Evolutionary conservation across 169 alveolate species (phyloP).

Genomic region (Eimeria maxima): DNA sequence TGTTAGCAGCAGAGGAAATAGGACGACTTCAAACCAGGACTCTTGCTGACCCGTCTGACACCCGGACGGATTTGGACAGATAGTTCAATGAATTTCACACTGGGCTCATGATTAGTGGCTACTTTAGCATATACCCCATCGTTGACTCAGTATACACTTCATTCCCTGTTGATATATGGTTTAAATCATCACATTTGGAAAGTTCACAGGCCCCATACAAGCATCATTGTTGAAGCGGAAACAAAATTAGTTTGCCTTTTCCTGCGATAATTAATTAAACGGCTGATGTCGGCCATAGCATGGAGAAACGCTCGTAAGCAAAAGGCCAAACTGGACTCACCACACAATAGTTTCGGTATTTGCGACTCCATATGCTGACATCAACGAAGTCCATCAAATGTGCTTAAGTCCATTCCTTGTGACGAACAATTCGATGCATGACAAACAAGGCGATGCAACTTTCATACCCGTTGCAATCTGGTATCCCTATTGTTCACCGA

Average conservation of each 20-base stretch:
- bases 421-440: background rate
- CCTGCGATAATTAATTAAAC: too few species aligned
- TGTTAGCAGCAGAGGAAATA: background rate
- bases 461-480: background rate
- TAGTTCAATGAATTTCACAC: background rate
- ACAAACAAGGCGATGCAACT: background rate
- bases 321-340: background rate
- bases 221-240: background rate
- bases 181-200: background rate
- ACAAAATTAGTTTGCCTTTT: too few species aligned
- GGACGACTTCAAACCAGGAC: background rate
- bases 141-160: background rate
- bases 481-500: background rate
- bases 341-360: background rate
- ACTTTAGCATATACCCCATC: background rate
- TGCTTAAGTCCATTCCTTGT: background rate
- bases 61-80: background rate
- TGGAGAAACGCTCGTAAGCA: too few species aligned
- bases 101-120: background rate
- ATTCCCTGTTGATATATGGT: background rate
- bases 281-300: too few species aligned
- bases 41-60: background rate
- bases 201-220: background rate
- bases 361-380: background rate
- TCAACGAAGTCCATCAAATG: background rate